These are phyloP conservation scores for Rhizopus sp. DNA, from an alignment of 371 early-diverging fungal genomes.

Conservation along the genomic window DNA sequence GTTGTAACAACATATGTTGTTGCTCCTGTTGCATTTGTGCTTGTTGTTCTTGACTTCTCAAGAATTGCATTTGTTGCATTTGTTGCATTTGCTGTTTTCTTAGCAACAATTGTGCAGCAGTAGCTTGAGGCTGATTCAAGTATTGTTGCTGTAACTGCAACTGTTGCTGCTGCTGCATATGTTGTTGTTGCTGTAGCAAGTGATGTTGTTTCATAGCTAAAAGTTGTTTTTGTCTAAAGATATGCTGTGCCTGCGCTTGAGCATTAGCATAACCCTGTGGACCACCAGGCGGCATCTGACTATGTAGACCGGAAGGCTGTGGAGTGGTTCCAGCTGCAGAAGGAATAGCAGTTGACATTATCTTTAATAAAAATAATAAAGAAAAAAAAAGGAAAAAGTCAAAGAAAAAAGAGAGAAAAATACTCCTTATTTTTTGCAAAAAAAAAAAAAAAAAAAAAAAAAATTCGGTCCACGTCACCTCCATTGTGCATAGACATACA, in stretches of 20 bases:
- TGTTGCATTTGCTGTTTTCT: slow-evolving; percentile 18
- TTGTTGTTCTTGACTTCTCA: slow-evolving; percentile 9
- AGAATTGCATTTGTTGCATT: slow-evolving; percentile 12
- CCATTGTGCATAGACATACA: background rate
- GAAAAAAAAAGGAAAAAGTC: background rate
- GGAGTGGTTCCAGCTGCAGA: slow-evolving; percentile 24
- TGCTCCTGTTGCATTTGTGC: slow-evolving; percentile 14
- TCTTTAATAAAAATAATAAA: slow-evolving; percentile 5
- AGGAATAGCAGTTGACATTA: slow-evolving; percentile 33
- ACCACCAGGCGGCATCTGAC: slow-evolving; percentile 19
- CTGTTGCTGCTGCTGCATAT: slow-evolving; percentile 3
- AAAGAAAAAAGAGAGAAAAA: background rate
- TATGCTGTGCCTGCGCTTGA: slow-evolving; percentile 24
- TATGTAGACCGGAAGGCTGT: slow-evolving; percentile 20
- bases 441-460: too few species aligned
- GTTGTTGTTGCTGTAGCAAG: slow-evolving; percentile 8
- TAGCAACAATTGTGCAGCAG: background rate
- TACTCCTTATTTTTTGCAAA: background rate
- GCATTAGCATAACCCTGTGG: slow-evolving; percentile 28
- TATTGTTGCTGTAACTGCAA: slow-evolving; percentile 5
- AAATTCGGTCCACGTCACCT: too few species aligned
- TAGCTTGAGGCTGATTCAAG: slow-evolving; percentile 1
- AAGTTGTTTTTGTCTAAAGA: slow-evolving; percentile 30
- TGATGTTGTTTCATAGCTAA: slow-evolving; percentile 20
- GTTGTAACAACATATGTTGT: slow-evolving; percentile 2